Base-by-base conservation (phyloP, 2,329 filamentous ascomycete genomes). In the Colletotrichum sojae region DNA sequence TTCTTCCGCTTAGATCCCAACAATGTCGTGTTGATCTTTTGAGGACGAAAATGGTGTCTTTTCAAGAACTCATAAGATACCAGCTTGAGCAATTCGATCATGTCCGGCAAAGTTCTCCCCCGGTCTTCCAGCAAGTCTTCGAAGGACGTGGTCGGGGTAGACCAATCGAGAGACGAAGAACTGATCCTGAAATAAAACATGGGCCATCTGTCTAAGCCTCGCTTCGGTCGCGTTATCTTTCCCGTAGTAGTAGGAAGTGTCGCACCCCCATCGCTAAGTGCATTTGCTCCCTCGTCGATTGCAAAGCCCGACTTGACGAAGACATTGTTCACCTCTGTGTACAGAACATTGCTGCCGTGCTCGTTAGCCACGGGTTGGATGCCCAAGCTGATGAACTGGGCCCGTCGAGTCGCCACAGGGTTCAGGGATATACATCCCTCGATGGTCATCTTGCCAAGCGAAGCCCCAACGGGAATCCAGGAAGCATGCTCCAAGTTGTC, bases 331-430 rank as follows among this genome's bases (percentile, higher is more conserved):
- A 97, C 84, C 67, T 92, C 90, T 61, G 93, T 89, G 73, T 93
- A 97, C 0, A 98, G 78, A 6, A 92, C 79, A 67, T 91, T 92
- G 3, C 88, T 85, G 0, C 86, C 86, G 55, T 82, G 80, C 4
- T 85, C 83, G 25, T 87, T 81, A 1, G 82, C 76, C 2, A 97
- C 73, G 0, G 94, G 93, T 9, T 85, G 82, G 8, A 94, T 87
- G 0, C 93, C 94, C 27, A 97, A 79, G 5, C 92, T 93, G 22
- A 98, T 87, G 76, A 97, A 97, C 73, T 98, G 95, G 2, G 89
- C 82, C 20, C 88, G 87, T 72, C 90, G 94, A 1, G 88, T 92
- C 1, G 94, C 91, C 18, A 88, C 88, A 0, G 95, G 93, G 1
- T 84, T 79, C 1, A 91, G 83, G 3, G 90, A 97, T 16, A 98